A percentile compares a stretch with the other conserved stretches of the same genome.
These are phyloP conservation scores for Populus tremula DNA, from an alignment of 345 rosid species.

Conservation along the genomic window DNA sequence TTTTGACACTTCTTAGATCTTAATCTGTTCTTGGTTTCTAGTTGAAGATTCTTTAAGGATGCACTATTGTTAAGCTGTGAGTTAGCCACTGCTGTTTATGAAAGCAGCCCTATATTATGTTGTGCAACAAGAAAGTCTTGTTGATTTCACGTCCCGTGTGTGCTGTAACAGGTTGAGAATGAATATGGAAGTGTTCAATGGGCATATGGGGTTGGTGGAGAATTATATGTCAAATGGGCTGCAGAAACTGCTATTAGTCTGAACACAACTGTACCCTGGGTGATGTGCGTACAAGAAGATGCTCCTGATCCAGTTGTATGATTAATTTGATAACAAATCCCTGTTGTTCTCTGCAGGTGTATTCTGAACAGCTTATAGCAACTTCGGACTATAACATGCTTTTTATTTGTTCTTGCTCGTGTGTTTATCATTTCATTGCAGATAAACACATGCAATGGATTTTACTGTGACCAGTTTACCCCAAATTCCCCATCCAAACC, in stretches of 20 bases:
- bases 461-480: conserved; percentile 94
- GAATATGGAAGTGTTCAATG: conserved; percentile 56
- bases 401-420: background rate
- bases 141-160: background rate
- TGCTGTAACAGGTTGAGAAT: conserved; percentile 53
- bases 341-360: background rate
- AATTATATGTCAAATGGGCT: conserved; percentile 56
- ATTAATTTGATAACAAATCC: background rate
- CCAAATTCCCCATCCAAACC: conserved; percentile 85
- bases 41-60: background rate
- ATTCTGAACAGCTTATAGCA: background rate
- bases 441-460: conserved; percentile 74
- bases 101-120: background rate
- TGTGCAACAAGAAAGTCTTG: background rate
- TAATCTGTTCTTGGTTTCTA: background rate
- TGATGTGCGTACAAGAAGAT: conserved; percentile 56
- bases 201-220: conserved; percentile 55
- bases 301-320: conserved; percentile 66
- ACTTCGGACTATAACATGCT: background rate
- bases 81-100: background rate
- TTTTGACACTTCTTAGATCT: background rate
- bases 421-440: conserved; percentile 20
- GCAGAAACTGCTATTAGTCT: conserved; percentile 60
- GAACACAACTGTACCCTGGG: conserved; percentile 66
- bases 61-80: background rate